Conservation (phyloP, 2,329 filamentous ascomycete genomes). For the Myriangium duriaei region DNA sequence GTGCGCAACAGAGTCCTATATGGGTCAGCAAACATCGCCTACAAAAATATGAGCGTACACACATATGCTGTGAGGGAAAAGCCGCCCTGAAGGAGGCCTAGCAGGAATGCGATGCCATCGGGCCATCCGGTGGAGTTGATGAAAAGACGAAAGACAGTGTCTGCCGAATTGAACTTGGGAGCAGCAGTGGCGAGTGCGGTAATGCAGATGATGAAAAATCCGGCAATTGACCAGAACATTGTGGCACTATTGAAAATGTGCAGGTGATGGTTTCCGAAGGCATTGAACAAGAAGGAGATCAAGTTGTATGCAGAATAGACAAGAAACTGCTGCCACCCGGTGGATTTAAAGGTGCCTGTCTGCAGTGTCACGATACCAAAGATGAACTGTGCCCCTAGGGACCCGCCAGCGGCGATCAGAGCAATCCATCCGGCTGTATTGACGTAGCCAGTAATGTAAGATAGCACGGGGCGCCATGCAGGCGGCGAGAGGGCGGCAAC, state of each 20-base stretch:
- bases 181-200: constrained; percentile 54
- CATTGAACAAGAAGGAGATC: constrained; percentile 51
- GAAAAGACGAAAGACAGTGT: constrained; percentile 55
- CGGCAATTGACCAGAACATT: constrained; percentile 57
- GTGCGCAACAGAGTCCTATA: constrained; percentile 36
- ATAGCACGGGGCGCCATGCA: constrained; percentile 48
- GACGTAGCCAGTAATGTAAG: constrained; percentile 62
- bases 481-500: constrained; percentile 52
- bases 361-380: constrained; percentile 52
- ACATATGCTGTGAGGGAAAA: constrained; percentile 32
- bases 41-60: background rate
- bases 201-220: constrained; percentile 58
- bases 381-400: constrained; percentile 55
- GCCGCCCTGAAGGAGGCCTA: constrained; percentile 29
- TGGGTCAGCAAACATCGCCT: background rate
- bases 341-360: constrained; percentile 42
- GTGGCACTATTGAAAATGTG: constrained; percentile 56
- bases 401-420: constrained; percentile 53
- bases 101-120: constrained; percentile 28
- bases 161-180: constrained; percentile 49
- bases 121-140: constrained; percentile 42
- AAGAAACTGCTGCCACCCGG: constrained; percentile 61
- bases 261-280: constrained; percentile 48
- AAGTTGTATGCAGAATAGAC: constrained; percentile 56
- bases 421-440: constrained; percentile 61